A percentile compares a stretch with the other conserved stretches of the same genome.
Evolutionary conservation across 306 rosid species (phyloP).

Genomic region (Rosa persica): DNA sequence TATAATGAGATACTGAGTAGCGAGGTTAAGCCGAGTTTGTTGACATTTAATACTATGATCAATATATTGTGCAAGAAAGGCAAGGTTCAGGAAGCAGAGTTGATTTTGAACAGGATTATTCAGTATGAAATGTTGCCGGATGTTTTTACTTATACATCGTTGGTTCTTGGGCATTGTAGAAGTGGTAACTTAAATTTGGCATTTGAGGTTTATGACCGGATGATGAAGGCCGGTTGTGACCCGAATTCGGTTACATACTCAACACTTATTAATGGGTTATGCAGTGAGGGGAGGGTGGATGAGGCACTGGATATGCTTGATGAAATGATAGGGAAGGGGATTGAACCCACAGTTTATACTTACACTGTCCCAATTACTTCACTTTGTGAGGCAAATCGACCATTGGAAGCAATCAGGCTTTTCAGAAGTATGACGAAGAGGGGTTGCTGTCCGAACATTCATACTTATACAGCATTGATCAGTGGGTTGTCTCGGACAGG

Average conservation of each 20-base stretch:
- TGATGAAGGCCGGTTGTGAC: conserved; percentile 40
- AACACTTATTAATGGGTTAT: conserved; percentile 41
- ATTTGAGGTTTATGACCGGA: conserved; percentile 33
- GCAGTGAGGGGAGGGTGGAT: conserved; percentile 39
- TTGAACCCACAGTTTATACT: conserved; percentile 38
- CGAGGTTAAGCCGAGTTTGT: conserved; percentile 36
- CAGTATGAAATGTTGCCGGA: conserved; percentile 34
- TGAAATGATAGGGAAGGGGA: conserved; percentile 37
- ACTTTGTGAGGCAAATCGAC: conserved; percentile 35
- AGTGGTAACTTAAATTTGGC: conserved; percentile 32
- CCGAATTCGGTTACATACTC: conserved; percentile 41
- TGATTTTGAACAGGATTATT: conserved; percentile 36
- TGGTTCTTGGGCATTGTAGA: conserved; percentile 47
- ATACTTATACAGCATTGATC: conserved; percentile 40
- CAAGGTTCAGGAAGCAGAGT: conserved; percentile 32
- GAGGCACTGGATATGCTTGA: conserved; percentile 45
- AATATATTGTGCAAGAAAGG: conserved; percentile 47
- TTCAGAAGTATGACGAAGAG: conserved; percentile 31
- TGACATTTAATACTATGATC: conserved; percentile 41
- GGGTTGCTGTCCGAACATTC: conserved; percentile 37
- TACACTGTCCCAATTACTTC: conserved; percentile 40
- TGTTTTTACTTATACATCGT: conserved; percentile 42
- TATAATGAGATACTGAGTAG: conserved; percentile 32
- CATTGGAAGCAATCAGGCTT: conserved; percentile 38
- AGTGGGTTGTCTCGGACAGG: conserved; percentile 37